phyloP scores from a whole-genome alignment of 2,329 filamentous ascomycete species.

The Xylariaceae sp. region DNA sequence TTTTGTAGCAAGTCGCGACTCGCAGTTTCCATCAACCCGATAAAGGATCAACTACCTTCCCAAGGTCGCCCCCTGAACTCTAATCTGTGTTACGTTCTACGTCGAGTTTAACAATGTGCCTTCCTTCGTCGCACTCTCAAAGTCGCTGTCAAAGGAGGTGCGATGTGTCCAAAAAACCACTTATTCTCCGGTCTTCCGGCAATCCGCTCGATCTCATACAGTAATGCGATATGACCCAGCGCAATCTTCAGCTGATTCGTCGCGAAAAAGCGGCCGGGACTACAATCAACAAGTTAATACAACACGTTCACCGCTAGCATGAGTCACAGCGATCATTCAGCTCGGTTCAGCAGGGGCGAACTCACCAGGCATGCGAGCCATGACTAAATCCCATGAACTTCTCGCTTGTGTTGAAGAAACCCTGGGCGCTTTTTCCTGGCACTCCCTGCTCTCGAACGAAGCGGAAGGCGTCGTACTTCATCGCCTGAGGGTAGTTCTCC shows the following conservation, averaged over 20 bases:
- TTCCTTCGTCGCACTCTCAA: slow-evolving; percentile 23
- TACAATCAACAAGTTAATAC: slow-evolving; percentile 10
- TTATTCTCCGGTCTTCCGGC: slow-evolving; percentile 22
- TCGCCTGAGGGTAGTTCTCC: slow-evolving; percentile 31
- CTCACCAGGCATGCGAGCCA: slow-evolving; percentile 35
- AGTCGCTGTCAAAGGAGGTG: slow-evolving; percentile 25
- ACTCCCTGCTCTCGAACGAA: slow-evolving; percentile 27
- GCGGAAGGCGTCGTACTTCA: slow-evolving; percentile 36
- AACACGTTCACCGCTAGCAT: neutral
- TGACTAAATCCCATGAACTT: slow-evolving; percentile 36
- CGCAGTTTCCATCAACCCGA: neutral
- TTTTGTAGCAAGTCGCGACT: no score
- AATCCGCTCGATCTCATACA: slow-evolving; percentile 35
- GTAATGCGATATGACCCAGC: slow-evolving; percentile 31
- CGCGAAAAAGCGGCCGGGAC: slow-evolving; percentile 38
- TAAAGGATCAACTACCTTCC: neutral
- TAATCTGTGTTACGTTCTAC: neutral
- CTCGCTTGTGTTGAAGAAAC: slow-evolving; percentile 31
- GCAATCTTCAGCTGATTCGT: slow-evolving; percentile 36
- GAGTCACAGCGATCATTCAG: neutral
- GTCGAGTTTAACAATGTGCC: neutral
- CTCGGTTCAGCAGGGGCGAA: neutral
- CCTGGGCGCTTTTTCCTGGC: slow-evolving; percentile 16
- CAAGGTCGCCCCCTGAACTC: neutral
- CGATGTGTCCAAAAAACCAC: slow-evolving; percentile 31